phyloP scores from a whole-genome alignment of 2,329 filamentous ascomycete genomes.

The Emmonsiellopsis sp. region DNA sequence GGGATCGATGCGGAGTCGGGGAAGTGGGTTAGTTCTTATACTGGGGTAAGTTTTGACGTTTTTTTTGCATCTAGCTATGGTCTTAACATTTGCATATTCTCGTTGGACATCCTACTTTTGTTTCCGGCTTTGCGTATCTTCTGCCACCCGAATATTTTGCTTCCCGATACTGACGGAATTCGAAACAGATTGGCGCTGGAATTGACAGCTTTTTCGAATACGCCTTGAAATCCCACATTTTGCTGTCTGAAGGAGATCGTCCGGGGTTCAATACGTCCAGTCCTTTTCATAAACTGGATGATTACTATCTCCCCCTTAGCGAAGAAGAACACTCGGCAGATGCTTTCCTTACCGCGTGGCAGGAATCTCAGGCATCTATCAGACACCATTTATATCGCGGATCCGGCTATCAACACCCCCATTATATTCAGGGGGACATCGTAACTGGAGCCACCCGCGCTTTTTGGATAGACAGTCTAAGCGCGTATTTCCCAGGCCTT shows the following conservation, averaged over 20 bases:
- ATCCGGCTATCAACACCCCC: constrained; percentile 67
- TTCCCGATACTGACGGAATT: constrained; percentile 4
- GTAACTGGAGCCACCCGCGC: constrained; percentile 79
- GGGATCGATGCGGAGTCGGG: constrained; percentile 89
- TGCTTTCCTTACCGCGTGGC: constrained; percentile 73
- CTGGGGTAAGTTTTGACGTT: constrained; percentile 46
- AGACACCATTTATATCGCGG: constrained; percentile 85
- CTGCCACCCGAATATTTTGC: not conserved
- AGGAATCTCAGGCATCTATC: constrained; percentile 76
- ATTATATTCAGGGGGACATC: constrained; percentile 85
- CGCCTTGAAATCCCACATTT: constrained; percentile 83
- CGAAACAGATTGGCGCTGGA: constrained; percentile 67
- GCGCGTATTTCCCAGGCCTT: constrained; percentile 88
- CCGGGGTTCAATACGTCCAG: constrained; percentile 27
- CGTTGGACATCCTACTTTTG: not conserved
- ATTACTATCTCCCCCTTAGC: constrained; percentile 57
- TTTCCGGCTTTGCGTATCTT: not conserved
- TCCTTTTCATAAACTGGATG: constrained; percentile 45
- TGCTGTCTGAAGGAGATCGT: constrained; percentile 65
- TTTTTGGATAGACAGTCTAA: constrained; percentile 93
- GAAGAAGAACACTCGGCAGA: constrained; percentile 63
- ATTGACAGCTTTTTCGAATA: constrained; percentile 99
- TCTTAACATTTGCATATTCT: not conserved
- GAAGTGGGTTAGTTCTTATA: constrained; percentile 76
- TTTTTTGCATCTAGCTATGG: constrained; percentile 3